Percentiles rank a stretch among this genome's conserved stretches.
Conservation (phyloP, 2,329 filamentous ascomycete genomes). For the Neofusicoccum sp. region DNA sequence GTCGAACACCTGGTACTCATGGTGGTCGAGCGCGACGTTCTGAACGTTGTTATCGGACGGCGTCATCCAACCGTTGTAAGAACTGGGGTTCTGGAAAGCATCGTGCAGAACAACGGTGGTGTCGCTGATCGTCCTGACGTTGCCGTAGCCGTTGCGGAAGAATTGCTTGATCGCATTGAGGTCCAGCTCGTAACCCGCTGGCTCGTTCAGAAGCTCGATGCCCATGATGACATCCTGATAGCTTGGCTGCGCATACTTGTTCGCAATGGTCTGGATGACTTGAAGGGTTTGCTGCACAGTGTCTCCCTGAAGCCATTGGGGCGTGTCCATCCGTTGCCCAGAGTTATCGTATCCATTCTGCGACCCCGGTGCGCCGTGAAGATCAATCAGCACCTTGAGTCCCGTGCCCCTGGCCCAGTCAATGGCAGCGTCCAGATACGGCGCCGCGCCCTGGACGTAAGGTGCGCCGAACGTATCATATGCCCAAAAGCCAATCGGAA, state of each 20-base stretch:
- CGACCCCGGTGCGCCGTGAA: slow-evolving; percentile 55
- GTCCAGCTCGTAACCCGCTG: slow-evolving; percentile 50
- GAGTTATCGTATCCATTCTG: slow-evolving; percentile 68
- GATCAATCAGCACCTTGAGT: slow-evolving; percentile 61
- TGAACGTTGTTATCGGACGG: slow-evolving; percentile 49
- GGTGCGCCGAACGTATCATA: slow-evolving; percentile 54
- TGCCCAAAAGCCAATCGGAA: slow-evolving; percentile 64
- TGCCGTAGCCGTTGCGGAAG: slow-evolving; percentile 57
- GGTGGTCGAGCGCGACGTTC: slow-evolving; percentile 66
- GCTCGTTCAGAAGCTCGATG: slow-evolving; percentile 63
- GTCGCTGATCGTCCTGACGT: slow-evolving; percentile 47
- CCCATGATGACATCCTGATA: slow-evolving; percentile 63
- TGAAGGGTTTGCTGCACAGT: slow-evolving; percentile 55
- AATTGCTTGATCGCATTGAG: slow-evolving; percentile 54
- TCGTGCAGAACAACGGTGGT: slow-evolving; percentile 62
- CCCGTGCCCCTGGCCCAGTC: slow-evolving; percentile 58
- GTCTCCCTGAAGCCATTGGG: slow-evolving; percentile 51
- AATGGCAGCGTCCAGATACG: slow-evolving; percentile 59
- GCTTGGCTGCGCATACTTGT: slow-evolving; percentile 56
- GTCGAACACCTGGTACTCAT: slow-evolving; percentile 69
- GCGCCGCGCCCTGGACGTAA: slow-evolving; percentile 55
- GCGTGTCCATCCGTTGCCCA: slow-evolving; percentile 51
- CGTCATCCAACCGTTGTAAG: slow-evolving; percentile 65
- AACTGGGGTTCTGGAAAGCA: slow-evolving; percentile 55
- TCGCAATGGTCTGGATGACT: slow-evolving; percentile 60